Evolutionary conservation across 2,329 filamentous ascomycete species (phyloP), one percentile per base, ranked within the genome.

Genomic region (Fusarium xylarioides): DNA sequence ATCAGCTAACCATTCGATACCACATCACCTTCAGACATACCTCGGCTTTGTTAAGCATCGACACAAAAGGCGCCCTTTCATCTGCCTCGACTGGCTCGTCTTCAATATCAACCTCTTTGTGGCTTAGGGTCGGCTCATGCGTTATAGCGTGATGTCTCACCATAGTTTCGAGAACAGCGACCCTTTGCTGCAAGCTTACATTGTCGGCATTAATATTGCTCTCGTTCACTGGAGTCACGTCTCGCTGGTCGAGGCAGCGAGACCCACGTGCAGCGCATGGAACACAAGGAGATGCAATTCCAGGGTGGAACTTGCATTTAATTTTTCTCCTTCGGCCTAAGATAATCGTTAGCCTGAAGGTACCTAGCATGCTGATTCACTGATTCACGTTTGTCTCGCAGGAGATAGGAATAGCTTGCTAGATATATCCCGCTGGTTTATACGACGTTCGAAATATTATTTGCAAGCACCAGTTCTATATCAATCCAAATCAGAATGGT

Each of bases 401-500:
- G 3, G 6, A 21, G 3, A 21, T 37, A 16, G 7, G 14, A 18
- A 16, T 3, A n/a, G n/a, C n/a, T 16, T 7, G 10, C 5, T 15
- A 7, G 7, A 37, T 16, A 21, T 10, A 21, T 16, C 4, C 10
- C 4, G 9, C 9, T 16, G 1, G 5, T 3, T 18, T 26, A 26
- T 7, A 50, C 3, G 6, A 35, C 2, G 12, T 11, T 8, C 1
- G 1, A 0, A 2, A 15, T 8, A 12, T 15, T 21, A 35, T 2
- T 8, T 14, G 2, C n/a, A 23, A 11, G 10, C 7, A 7, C 30
- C 15, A 14, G 11, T 4, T 23, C 3, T 2, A 4, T 18, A 18
- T 5, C 5, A 14, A 4, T 11, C 16, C 4, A 34, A 8, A 8
- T 11, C 0, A 23, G 4, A 0, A 16, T 4, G 2, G 3, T 2